phyloP scores from a whole-genome alignment of 306 rosid genomes.

The Prunus mira region DNA sequence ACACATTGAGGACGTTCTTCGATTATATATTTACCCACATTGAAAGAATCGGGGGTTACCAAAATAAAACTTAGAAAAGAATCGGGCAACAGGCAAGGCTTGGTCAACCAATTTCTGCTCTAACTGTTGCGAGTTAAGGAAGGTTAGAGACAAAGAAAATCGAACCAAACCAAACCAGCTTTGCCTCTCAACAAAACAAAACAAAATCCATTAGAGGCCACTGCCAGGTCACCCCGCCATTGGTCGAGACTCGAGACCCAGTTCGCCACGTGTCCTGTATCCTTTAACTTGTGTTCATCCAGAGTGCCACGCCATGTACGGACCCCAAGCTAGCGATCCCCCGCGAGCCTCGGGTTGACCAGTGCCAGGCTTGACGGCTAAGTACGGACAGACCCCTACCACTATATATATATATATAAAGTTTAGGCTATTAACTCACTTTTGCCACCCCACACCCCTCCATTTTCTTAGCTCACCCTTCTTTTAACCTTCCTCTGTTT shows the following conservation, averaged over 20 bases:
- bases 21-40: no score
- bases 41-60: background rate
- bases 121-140: background rate
- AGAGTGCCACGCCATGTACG: slow-evolving; percentile 1
- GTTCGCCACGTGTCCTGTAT: slow-evolving; percentile 13
- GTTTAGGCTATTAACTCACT: background rate
- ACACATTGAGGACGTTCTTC: no score
- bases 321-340: slow-evolving; percentile 25
- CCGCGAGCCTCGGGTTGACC: slow-evolving; percentile 62
- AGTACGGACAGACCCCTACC: slow-evolving; percentile 16
- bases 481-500: slow-evolving; percentile 7
- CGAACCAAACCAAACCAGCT: background rate
- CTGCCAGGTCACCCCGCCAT: background rate
- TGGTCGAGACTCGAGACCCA: background rate
- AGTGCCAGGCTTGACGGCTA: slow-evolving; percentile 35
- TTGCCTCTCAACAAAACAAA: background rate
- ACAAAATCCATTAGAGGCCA: background rate
- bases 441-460: slow-evolving; percentile 28
- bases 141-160: background rate
- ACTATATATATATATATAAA: slow-evolving; percentile 2
- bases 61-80: background rate
- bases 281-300: background rate
- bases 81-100: background rate
- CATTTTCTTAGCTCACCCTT: slow-evolving; percentile 28
- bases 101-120: slow-evolving; percentile 16